Base-by-base conservation (phyloP, 1,284 basidiomycete species). In the Ganoderma lingzhi region DNA sequence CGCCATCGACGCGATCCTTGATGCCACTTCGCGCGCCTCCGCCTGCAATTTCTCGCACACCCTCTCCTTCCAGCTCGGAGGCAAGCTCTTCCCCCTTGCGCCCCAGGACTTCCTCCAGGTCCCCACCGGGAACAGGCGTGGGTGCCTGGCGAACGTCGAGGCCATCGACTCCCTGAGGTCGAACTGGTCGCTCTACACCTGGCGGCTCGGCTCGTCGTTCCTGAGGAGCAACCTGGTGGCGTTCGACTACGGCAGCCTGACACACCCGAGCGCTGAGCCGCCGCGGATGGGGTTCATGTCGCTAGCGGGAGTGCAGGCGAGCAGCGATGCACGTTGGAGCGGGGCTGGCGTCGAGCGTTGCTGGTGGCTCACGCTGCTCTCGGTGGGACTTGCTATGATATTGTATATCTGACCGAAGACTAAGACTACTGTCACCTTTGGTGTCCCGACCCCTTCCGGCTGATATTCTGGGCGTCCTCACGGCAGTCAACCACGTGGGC, bases 1-100 rank as follows among this genome's bases (percentile, higher is more conserved):
- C n/a, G 45, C 45, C n/a, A 9, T 48, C 45, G 45, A 23, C 45
- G n/a, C 45, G n/a, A 48, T 48, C n/a, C 45, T 48, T n/a, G 45
- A n/a, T 2, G n/a, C 45, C 6, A 48, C n/a, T 0, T 48, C n/a
- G 45, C 10, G 19, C n/a, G 10, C 45, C n/a, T n/a, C 45, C 45
- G n/a, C n/a, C n/a, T 48, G 45, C 45, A 23, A 23, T 10, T 19
- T n/a, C 45, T 23, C 45, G 45, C 45, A 48, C 45, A 48, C 45
- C n/a, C 45, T 48, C 45, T 48, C 45, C 45, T 48, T 48, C 45
- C 45, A 48, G 28, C 32, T 55, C 28, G 53, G 53, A 28, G 53
- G 53, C 53, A 55, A 14, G 28, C 28, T 55, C 53, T 32, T 55
- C 45, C n/a, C 45, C 45, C 9, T 48, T n/a, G 45, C 45, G n/a